Evolutionary conservation across 176 grass and related monocot genomes (phyloP), one percentile per base, ranked within the genome.

Genomic region (Pontederia paniculata): DNA sequence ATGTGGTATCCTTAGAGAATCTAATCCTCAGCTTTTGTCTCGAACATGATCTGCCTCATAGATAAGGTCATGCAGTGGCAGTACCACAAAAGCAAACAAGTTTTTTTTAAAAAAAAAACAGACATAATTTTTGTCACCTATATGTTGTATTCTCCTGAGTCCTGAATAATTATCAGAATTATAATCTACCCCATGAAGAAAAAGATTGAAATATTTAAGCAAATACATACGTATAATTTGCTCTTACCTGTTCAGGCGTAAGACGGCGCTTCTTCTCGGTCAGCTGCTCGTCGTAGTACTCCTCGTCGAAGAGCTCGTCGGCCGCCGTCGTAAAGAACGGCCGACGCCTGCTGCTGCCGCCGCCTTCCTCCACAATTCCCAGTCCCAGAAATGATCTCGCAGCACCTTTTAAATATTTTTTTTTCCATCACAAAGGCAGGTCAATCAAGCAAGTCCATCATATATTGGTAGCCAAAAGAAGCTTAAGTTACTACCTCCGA

Each of bases 261-360:
- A 95, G 85, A 13, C 89, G 89, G 9, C 89, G 85, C 78, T 95
- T 95, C 67, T 86, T 95, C 65, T 89, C 89, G 10, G 70, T 68
- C 21, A 72, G 72, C 73, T 95, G 89, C 67, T 95, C 89, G 54
- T 95, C 89, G 81, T 95, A 95, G 85, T 89, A 89, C 77, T 89
- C 89, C 65, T 95, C 89, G 53, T 95, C 85, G 14, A 88, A 46
- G 23, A 89, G 69, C 57, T 95, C 89, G 61, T 95, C 89, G 46
- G 88, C 75, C 9, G 85, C 77, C 55, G 74, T 94, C 61, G 85
- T 83, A 72, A 95, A 95, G 14, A 85, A 85, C 21, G 84, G 72
- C 67, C 89, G n/a, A 75, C 81, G 66, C 82, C 61, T 70, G 61
- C 70, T 66, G 16, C 51, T 18, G 8, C 51, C 0, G 51, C 28